These are phyloP conservation scores for Cyberlindnera euphorbiiphila DNA, from an alignment of 805 yeast species.

Conservation along the genomic window DNA sequence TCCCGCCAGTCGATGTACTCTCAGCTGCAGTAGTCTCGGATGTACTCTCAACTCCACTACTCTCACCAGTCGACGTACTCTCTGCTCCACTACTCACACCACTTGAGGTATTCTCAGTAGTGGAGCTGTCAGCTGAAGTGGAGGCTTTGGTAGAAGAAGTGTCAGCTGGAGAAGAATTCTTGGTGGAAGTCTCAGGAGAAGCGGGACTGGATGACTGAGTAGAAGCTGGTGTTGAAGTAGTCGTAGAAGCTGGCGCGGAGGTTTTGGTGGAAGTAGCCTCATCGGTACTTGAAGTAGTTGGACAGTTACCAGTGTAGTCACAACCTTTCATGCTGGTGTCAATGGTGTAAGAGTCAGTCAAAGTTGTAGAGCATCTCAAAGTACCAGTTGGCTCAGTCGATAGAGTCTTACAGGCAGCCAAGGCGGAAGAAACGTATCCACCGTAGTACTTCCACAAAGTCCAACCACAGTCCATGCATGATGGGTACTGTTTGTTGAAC, in stretches of 20 bases:
- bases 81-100: too few species aligned
- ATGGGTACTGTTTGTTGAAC: constrained; percentile 22
- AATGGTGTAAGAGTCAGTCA: constrained; percentile 17
- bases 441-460: constrained; percentile 35
- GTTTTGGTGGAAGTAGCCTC: not conserved
- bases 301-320: constrained; percentile 13
- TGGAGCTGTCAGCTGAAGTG: not conserved
- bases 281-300: constrained; percentile 3
- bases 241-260: not conserved
- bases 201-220: constrained; percentile 1
- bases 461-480: constrained; percentile 38
- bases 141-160: constrained; percentile 3
- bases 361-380: constrained; percentile 22
- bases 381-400: constrained; percentile 30
- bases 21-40: too few species aligned
- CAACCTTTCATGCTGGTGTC: constrained; percentile 13
- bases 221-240: not conserved
- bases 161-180: constrained; percentile 9
- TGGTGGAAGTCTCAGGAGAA: constrained; percentile 2
- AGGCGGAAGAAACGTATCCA: constrained; percentile 27
- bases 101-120: not conserved
- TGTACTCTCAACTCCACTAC: too few species aligned
- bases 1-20: too few species aligned
- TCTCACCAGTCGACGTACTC: too few species aligned
- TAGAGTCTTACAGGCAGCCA: constrained; percentile 27